Evolutionary conservation across 192 early-diverging fungal species (phyloP).

Genomic region (Podila horticola): DNA sequence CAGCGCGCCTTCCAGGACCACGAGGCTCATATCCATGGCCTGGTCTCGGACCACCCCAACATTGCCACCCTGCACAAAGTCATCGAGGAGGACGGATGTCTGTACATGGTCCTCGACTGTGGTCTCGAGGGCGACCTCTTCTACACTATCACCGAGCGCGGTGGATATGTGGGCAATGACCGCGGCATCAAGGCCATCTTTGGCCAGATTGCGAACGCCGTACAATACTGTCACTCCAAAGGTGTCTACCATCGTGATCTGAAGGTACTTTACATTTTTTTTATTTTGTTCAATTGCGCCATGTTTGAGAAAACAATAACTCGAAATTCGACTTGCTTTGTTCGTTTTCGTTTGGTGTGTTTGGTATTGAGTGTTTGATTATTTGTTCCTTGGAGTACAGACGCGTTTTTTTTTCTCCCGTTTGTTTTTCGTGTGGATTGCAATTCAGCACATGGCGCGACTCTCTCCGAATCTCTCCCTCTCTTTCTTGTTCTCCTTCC

Average conservation of each 20-base stretch:
- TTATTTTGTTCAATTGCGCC: background rate
- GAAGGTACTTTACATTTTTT: constrained; percentile 40
- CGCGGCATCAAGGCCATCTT: constrained; percentile 69
- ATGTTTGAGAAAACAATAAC: background rate
- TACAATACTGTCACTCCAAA: constrained; percentile 74
- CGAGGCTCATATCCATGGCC: constrained; percentile 71
- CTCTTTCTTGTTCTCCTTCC: background rate
- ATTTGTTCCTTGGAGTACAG: background rate
- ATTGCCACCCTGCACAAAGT: constrained; percentile 75
- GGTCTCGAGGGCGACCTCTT: constrained; percentile 94
- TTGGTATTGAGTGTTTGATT: background rate
- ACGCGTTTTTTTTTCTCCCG: background rate
- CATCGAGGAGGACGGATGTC: constrained; percentile 67
- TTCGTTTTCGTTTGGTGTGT: background rate
- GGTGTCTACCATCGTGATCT: constrained; percentile 82
- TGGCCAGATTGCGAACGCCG: constrained; percentile 72
- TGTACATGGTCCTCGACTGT: constrained; percentile 78
- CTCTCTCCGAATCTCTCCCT: background rate
- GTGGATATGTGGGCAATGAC: constrained; percentile 77
- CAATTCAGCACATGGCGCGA: no score
- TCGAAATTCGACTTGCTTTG: background rate
- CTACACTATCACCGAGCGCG: constrained; percentile 86
- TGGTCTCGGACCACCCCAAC: constrained; percentile 75
- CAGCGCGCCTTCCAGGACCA: constrained; percentile 69
- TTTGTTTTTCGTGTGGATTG: no score